Percentiles rank a stretch among this genome's conserved stretches.
Conservation (phyloP, 345 rosid species). For the Cardamine resedifolia region DNA sequence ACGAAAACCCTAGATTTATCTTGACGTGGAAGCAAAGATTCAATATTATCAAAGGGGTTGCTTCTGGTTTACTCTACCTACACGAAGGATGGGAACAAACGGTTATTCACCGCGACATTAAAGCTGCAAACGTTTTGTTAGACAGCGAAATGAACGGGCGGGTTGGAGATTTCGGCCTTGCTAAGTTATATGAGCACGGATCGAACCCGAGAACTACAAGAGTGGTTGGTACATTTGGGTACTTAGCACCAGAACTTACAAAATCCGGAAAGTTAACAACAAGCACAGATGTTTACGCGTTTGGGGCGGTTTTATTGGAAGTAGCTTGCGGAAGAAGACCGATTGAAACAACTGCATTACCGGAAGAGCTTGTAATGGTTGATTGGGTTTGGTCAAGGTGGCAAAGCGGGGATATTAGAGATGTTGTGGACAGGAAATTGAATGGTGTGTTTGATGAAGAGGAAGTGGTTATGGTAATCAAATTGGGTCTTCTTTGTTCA, state of each 20-base stretch:
- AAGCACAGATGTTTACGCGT: conserved; percentile 82
- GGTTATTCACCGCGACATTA: conserved; percentile 89
- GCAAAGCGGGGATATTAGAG: conserved; percentile 59
- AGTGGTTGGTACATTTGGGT: conserved; percentile 94
- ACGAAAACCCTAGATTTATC: conserved; percentile 48
- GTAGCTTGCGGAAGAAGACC: conserved; percentile 89
- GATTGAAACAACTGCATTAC: conserved; percentile 67
- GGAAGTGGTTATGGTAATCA: conserved; percentile 59
- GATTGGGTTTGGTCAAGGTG: conserved; percentile 92
- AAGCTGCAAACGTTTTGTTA: conserved; percentile 79
- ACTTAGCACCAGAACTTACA: conserved; percentile 91
- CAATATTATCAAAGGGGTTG: conserved; percentile 74
- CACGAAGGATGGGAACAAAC: conserved; percentile 96
- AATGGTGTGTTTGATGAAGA: conserved; percentile 58
- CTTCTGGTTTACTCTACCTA: conserved; percentile 77
- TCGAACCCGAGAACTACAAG: conserved; percentile 67
- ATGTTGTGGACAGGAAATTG: conserved; percentile 68
- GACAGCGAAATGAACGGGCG: conserved; percentile 77
- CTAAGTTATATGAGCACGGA: conserved; percentile 80
- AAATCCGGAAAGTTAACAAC: conserved; percentile 76
- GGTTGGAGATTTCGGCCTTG: conserved; percentile 89
- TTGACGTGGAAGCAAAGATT: conserved; percentile 82
- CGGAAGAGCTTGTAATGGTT: conserved; percentile 86
- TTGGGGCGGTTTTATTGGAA: conserved; percentile 83
- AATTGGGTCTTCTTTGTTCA: conserved; percentile 79